Evolutionary conservation across 2,329 filamentous ascomycete genomes (phyloP).

Genomic region (Simplicillium sp.): DNA sequence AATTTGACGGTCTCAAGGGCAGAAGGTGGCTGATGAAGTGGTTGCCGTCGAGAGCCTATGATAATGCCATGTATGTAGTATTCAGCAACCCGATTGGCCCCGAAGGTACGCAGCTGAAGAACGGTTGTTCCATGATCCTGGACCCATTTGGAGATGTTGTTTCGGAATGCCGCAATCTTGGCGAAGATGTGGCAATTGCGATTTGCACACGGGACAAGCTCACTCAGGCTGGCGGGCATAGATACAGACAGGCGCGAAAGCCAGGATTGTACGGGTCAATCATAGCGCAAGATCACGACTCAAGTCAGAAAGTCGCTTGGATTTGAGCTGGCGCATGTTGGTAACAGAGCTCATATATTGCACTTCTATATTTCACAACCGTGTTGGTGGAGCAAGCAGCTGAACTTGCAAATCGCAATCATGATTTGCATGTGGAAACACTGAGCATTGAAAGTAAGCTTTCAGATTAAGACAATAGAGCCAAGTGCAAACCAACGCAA

Average conservation of each 20-base stretch:
- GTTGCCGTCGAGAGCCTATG: conserved; percentile 10
- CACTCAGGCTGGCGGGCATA: conserved; percentile 7
- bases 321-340: conserved; percentile 1
- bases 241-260: conserved; percentile 8
- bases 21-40: conserved; percentile 12
- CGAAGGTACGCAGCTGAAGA: conserved; percentile 12
- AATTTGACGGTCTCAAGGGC: conserved; percentile 11
- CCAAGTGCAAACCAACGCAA: no score
- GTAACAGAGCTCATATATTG: background rate
- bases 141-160: conserved; percentile 10
- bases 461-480: no score
- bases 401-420: no score
- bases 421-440: no score
- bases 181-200: conserved; percentile 9
- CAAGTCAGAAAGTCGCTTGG: conserved; percentile 8
- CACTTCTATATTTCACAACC: no score
- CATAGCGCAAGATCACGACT: conserved; percentile 6
- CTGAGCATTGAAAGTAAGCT: no score
- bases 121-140: conserved; percentile 11
- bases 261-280: conserved; percentile 8
- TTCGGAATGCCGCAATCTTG: conserved; percentile 8
- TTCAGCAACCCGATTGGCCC: conserved; percentile 11
- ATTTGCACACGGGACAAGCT: conserved; percentile 11
- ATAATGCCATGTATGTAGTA: conserved; percentile 10
- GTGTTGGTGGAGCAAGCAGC: no score